Base-by-base conservation (phyloP, 2,329 filamentous ascomycete genomes). In the Coleophoma cylindrospora region DNA sequence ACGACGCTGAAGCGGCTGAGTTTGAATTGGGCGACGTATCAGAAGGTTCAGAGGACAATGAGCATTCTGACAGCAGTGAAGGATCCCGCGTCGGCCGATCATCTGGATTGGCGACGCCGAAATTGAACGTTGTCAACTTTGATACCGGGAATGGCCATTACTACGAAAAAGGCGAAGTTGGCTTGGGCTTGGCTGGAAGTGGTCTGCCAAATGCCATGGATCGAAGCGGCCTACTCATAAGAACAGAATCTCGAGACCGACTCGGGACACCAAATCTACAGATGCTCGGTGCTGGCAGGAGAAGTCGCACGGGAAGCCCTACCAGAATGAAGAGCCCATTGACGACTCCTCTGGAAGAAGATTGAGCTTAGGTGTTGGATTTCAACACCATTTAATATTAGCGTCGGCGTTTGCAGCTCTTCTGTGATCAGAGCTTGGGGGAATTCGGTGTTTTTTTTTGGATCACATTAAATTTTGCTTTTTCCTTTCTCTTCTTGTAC, bases 171-270 rank as follows among this genome's bases (percentile, higher is more conserved):
- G 48, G 54, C 43, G 53, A 43, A 14, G 48, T 61, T 15, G 61
- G 60, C 6, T 19, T 64, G 40, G 60, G 63, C 14, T 49, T 61
- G 40, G 50, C 53, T 7, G 43, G 47, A 13, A 54, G 43, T 49
- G 49, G 53, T 11, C 36, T 55, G n/a, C 55, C 53, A 19, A 62
- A 61, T 48, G 74, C 75, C 5, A 74, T 85, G 62, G 80, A 84
- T 57, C 72, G 90, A 37, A 83, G 80, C 43, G 91, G 91, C 1
- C 66, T 96, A 55, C 84, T 89, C 48, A 80, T 90, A 2, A 75
- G 92, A 57, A 95, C 89, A 0, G 92, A 96, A 64, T 95, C 90
- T 64, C 77, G 90, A 48, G 94, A 97, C 64, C 77, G 89, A 51
- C 69, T 96, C 36, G 75, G 79, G 15, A 27, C 27, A 27, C 64